Conservation (phyloP, 441 rosid species). For the Brassica hybrid region DNA sequence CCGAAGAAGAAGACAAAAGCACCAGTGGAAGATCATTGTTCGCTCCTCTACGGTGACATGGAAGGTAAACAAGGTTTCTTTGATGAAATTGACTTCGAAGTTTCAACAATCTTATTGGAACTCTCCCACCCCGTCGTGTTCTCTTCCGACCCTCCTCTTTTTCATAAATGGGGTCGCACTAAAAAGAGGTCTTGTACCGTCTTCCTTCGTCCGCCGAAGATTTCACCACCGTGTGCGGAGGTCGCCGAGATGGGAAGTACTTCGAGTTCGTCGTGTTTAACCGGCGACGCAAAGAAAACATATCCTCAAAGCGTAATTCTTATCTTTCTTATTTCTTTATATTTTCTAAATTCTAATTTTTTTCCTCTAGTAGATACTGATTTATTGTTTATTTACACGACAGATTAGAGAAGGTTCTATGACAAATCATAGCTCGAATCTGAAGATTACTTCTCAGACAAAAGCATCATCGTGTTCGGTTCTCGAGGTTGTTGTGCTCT, state of each 20-base stretch:
- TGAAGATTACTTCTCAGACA: constrained; percentile 10
- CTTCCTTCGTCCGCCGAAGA: not conserved
- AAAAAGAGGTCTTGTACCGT: constrained; percentile 18
- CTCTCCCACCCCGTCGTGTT: constrained; percentile 34
- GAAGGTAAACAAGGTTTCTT: not conserved
- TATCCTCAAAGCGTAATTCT: constrained; percentile 19
- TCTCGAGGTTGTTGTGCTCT: constrained; percentile 9
- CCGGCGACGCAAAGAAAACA: constrained; percentile 40
- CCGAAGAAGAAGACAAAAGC: constrained; percentile 18
- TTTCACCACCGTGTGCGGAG: constrained; percentile 24
- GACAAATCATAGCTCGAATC: not conserved
- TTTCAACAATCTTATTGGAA: constrained; percentile 33
- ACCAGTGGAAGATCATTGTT: constrained; percentile 22
- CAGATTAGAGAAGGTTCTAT: constrained; percentile 10
- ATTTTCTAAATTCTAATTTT: not conserved
- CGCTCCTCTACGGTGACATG: constrained; percentile 6
- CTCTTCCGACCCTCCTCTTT: constrained; percentile 11
- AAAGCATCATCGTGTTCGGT: constrained; percentile 15
- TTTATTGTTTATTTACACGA: not conserved
- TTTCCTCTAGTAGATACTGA: not conserved
- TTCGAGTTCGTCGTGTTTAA: constrained; percentile 40
- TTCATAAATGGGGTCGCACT: constrained; percentile 39
- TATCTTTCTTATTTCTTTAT: not conserved
- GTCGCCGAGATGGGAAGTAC: constrained; percentile 24
- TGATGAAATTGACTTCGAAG: constrained; percentile 27